Conservation (phyloP, 768 basidiomycete genomes). For the Leccinum variicolor region DNA sequence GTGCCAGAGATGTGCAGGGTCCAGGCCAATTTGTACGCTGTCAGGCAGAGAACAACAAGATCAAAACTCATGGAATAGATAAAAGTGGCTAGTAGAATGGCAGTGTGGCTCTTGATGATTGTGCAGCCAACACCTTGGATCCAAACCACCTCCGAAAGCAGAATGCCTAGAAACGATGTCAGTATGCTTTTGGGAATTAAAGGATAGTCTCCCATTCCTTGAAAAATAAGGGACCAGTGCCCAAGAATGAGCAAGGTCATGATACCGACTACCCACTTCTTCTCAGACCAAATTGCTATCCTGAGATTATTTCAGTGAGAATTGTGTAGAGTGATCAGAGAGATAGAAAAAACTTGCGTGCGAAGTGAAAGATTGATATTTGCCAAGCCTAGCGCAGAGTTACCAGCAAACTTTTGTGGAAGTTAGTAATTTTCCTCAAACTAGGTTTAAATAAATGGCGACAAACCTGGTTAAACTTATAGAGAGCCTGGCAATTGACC, state of each 20-base stretch:
- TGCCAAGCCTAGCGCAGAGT: constrained; percentile 41
- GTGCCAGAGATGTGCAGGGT: too few relatives aligned
- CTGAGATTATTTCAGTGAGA: constrained; percentile 25
- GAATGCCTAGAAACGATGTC: neutral
- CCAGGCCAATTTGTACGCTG: too few relatives aligned
- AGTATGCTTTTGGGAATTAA: neutral
- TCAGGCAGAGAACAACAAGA: too few relatives aligned
- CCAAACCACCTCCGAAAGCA: too few relatives aligned
- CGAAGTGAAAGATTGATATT: constrained; percentile 46
- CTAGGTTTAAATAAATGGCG: neutral
- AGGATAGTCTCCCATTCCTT: constrained; percentile 37
- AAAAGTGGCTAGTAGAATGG: too few relatives aligned
- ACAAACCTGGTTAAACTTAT: constrained; percentile 44
- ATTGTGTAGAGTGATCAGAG: neutral
- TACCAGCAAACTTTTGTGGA: constrained; percentile 36
- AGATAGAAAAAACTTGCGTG: constrained; percentile 30
- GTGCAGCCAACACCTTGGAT: too few relatives aligned
- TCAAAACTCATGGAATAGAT: too few relatives aligned
- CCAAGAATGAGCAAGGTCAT: constrained; percentile 56
- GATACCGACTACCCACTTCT: constrained; percentile 45
- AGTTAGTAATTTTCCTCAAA: neutral
- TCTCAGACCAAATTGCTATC: constrained; percentile 66
- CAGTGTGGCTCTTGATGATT: too few relatives aligned
- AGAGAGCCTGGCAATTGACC: constrained; percentile 44
- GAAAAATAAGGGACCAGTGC: constrained; percentile 70